phyloP scores from a whole-genome alignment of 2,329 filamentous ascomycete genomes.

The Leptographium wingfieldii region DNA sequence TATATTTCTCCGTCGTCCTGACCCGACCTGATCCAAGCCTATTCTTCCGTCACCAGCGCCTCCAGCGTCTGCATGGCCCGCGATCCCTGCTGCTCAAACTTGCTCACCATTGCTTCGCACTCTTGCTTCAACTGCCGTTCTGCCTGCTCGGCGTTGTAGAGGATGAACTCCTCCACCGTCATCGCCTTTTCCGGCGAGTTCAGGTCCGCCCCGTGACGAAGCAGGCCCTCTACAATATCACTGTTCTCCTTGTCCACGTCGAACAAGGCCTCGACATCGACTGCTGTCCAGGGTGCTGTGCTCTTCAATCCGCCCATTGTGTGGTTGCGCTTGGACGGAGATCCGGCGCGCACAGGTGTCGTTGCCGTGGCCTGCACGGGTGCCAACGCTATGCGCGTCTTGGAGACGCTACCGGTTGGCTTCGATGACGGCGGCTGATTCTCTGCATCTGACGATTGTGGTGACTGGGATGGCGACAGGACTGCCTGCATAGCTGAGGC shows the following conservation, averaged over 20 bases:
- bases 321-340: conserved; percentile 48
- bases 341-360: conserved; percentile 35
- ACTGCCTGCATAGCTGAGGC: conserved; percentile 39
- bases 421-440: conserved; percentile 63
- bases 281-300: conserved; percentile 53
- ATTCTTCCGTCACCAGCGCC: conserved; percentile 45
- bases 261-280: conserved; percentile 67
- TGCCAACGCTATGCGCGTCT: conserved; percentile 35
- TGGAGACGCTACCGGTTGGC: conserved; percentile 32
- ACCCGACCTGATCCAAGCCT: neutral
- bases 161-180: conserved; percentile 90
- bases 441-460: conserved; percentile 68
- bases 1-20: neutral
- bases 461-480: conserved; percentile 52
- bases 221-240: conserved; percentile 30
- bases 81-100: conserved; percentile 73
- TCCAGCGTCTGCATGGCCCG: conserved; percentile 68
- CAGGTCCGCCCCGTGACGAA: conserved; percentile 47
- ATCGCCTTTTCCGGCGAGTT: conserved; percentile 71
- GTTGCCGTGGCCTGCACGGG: conserved; percentile 19
- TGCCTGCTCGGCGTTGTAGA: conserved; percentile 64
- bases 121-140: conserved; percentile 68
- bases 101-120: conserved; percentile 69
- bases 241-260: conserved; percentile 36
- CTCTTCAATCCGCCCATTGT: conserved; percentile 42